A percentile compares a stretch with the other conserved stretches of the same genome.
Evolutionary conservation across 768 basidiomycete species (phyloP).

Genomic region (Boletus huronensis): DNA sequence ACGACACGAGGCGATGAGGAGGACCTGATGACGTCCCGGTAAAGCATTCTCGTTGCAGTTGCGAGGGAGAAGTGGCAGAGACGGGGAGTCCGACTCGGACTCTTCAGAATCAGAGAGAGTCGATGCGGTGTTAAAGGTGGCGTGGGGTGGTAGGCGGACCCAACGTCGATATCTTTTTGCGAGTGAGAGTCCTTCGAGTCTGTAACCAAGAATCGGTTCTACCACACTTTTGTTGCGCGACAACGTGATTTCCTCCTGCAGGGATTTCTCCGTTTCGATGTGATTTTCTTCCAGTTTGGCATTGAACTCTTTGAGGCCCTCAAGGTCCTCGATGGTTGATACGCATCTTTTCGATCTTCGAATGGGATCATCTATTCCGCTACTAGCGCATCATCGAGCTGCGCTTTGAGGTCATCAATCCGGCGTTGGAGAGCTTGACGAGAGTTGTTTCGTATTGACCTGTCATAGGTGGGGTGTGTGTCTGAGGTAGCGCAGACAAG

Average conservation of each 20-base stretch:
- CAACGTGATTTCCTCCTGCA: constrained; percentile 67
- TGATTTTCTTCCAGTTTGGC: constrained; percentile 98
- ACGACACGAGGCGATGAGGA: constrained; percentile 83
- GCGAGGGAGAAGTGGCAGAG: constrained; percentile 52
- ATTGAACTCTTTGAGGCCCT: constrained; percentile 91
- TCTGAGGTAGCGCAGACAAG: neutral
- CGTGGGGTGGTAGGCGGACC: constrained; percentile 53
- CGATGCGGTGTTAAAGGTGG: constrained; percentile 70
- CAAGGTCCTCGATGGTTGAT: constrained; percentile 94
- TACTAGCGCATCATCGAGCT: constrained; percentile 91
- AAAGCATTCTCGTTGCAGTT: constrained; percentile 81
- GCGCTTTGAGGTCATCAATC: too few species aligned
- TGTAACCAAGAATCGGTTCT: constrained; percentile 24
- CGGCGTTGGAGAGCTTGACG: constrained; percentile 82
- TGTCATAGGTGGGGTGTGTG: constrained; percentile 29
- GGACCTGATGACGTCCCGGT: constrained; percentile 84
- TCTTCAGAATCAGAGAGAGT: constrained; percentile 64
- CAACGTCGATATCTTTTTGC: constrained; percentile 58
- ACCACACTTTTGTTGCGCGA: neutral
- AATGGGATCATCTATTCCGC: constrained; percentile 93
- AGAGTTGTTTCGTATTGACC: constrained; percentile 78
- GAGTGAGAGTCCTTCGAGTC: constrained; percentile 65
- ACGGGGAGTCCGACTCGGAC: constrained; percentile 47
- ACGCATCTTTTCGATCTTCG: constrained; percentile 98
- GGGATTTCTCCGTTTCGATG: constrained; percentile 83